Conservation (phyloP, 2,329 filamentous ascomycete species). For the Neofusicoccum umdonicola region DNA sequence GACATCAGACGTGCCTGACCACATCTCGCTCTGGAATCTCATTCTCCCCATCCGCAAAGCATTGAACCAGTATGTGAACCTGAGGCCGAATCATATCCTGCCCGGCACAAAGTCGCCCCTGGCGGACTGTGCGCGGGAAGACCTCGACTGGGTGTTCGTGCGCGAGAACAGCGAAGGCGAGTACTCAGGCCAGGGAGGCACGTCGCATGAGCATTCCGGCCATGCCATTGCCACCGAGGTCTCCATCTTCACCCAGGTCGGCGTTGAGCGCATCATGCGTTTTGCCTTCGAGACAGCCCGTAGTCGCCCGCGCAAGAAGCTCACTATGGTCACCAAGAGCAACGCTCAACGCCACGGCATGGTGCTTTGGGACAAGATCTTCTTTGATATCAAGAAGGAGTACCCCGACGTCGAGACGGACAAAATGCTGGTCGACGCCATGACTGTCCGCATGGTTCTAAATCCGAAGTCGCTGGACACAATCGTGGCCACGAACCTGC, state of each 20-base stretch:
- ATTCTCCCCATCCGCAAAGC: slow-evolving; percentile 66
- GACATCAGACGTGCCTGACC: slow-evolving; percentile 60
- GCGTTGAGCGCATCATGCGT: slow-evolving; percentile 47
- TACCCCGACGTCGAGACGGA: slow-evolving; percentile 46
- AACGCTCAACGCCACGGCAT: slow-evolving; percentile 51
- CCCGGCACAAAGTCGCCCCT: slow-evolving; percentile 43
- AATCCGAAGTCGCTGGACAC: slow-evolving; percentile 46
- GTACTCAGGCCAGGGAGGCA: slow-evolving; percentile 48
- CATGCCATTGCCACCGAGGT: slow-evolving; percentile 47
- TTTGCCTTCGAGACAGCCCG: slow-evolving; percentile 49
- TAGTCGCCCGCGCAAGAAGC: slow-evolving; percentile 42
- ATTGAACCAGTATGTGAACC: slow-evolving; percentile 67
- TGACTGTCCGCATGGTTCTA: slow-evolving; percentile 50
- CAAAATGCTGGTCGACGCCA: slow-evolving; percentile 52
- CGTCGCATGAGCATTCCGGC: slow-evolving; percentile 39
- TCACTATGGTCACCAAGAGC: slow-evolving; percentile 51
- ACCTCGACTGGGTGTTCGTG: slow-evolving; percentile 50
- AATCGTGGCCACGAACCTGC: slow-evolving; percentile 48
- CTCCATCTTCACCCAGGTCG: slow-evolving; percentile 47
- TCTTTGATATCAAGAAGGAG: slow-evolving; percentile 45
- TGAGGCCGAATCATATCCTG: slow-evolving; percentile 53
- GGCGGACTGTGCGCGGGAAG: slow-evolving; percentile 32
- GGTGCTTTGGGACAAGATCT: slow-evolving; percentile 50
- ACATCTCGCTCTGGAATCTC: slow-evolving; percentile 66
- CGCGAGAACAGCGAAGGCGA: slow-evolving; percentile 50